Percentiles rank a stretch among this genome's conserved stretches.
Conservation (phyloP, 345 rosid species). For the Capsella bursapastoris region DNA sequence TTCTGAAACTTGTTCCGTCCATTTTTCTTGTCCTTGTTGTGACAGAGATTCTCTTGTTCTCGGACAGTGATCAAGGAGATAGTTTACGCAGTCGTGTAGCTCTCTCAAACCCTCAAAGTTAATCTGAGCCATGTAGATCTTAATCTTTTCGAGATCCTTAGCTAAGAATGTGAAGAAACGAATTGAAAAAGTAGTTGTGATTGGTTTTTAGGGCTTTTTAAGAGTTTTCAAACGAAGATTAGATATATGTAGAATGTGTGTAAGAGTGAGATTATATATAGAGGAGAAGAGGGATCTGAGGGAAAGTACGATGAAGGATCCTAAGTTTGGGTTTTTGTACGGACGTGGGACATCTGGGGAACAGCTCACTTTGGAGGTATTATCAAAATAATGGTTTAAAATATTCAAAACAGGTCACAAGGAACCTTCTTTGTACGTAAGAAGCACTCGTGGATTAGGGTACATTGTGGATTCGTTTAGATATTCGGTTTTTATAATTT, state of each 20-base stretch:
- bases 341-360: constrained; percentile 49
- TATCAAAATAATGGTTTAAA: constrained; percentile 23
- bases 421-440: constrained; percentile 40
- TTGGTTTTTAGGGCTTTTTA: neutral
- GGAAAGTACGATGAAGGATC: constrained; percentile 55
- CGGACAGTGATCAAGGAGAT: constrained; percentile 69
- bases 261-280: constrained; percentile 9
- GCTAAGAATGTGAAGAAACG: neutral
- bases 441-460: constrained; percentile 40
- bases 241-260: constrained; percentile 25
- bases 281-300: constrained; percentile 31
- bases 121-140: constrained; percentile 56
- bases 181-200: neutral
- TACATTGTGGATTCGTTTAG: constrained; percentile 38
- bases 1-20: constrained; percentile 63
- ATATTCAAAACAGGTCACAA: constrained; percentile 18
- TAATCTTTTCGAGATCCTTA: neutral
- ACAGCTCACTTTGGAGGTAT: constrained; percentile 50
- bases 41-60: constrained; percentile 52
- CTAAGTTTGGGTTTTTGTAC: constrained; percentile 41
- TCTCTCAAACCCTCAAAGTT: constrained; percentile 68
- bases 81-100: constrained; percentile 72
- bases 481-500: constrained; percentile 21
- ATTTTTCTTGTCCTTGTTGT: constrained; percentile 54
- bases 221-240: neutral